Percentiles rank a stretch among this genome's conserved stretches.
Evolutionary conservation across 257 asterid genomes (phyloP).

Genomic region (Nicotiana attenuata): DNA sequence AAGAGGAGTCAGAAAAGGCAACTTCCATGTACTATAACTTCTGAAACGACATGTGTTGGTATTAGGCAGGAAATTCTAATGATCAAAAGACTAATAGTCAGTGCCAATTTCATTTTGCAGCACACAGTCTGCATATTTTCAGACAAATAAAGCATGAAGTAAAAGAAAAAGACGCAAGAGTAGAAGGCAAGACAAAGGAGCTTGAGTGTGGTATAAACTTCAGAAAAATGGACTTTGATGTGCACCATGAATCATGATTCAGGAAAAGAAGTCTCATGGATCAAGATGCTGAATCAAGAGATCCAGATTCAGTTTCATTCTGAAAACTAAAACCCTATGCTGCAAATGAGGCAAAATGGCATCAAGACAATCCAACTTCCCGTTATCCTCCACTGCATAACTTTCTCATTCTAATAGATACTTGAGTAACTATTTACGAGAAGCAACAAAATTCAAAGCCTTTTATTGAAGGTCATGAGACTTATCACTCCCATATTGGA

Average conservation of each 20-base stretch:
- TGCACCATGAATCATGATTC: neutral
- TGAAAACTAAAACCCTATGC: neutral
- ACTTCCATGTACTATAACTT: neutral
- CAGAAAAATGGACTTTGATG: neutral
- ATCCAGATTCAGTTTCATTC: neutral
- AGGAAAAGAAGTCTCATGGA: neutral
- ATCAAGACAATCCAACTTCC: neutral
- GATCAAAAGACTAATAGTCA: neutral
- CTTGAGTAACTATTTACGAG: neutral
- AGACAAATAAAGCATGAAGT: slow-evolving; percentile 1
- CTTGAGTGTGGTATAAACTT: neutral
- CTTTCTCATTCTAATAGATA: neutral
- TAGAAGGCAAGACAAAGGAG: neutral
- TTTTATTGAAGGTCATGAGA: neutral
- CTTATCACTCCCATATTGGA: neutral
- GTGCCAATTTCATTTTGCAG: neutral
- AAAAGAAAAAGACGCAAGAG: neutral
- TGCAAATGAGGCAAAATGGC: neutral
- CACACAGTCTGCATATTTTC: neutral
- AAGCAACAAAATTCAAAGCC: neutral
- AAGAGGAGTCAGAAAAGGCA: neutral
- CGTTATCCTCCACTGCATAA: neutral
- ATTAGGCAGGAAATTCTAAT: neutral
- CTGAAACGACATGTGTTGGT: neutral
- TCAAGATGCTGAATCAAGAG: neutral